Evolutionary conservation across 305 asterid species (phyloP), one percentile per base, ranked within the genome.

Genomic region (Solanum hybrid): DNA sequence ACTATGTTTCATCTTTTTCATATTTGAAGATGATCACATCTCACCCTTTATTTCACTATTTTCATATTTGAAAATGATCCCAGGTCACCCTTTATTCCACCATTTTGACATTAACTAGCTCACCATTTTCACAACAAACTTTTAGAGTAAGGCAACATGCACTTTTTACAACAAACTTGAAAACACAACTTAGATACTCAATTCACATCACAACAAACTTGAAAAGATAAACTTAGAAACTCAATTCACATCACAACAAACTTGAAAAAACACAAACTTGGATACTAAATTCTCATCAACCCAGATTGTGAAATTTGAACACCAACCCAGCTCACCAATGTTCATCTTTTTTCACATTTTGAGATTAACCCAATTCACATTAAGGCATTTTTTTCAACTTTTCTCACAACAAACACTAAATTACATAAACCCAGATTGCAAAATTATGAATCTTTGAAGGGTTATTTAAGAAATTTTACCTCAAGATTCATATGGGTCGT

Each of bases 401-500:
- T 86, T 34, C 24, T n/a, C 76, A 33, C 88, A 86, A 22, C 51
- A 86, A 61, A 33, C 31, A 57, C 76, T 61, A 84, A 84, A 31
- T 18, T 29, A 51, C 75, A 51, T 12, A 20, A 46, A 28, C 18
- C 88, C 88, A 57, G 46, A 86, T 20, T 57, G 77, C 24, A 61
- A 61, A 61, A 86, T 12, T 6, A 6, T 11, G 88, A 85, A 85
- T 33, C 2, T 11, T 61, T 34, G 13, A 84, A 51, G 75, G 88
- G 46, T 31, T 11, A 84, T 51, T 29, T 3, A 16, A 4, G 77
- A 69, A 90, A 87, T 16, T 16, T 46, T 90, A 97, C 99, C 96
- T 87, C 92, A 85, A 97, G 94, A 94, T 94, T 93, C 67, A 86
- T 89, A 79, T 89, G 90, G 71, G 82, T 78, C 51, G 86, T 73